Conservation (phyloP, 352 stramenopile species). For the Globisporangium barbulae region DNA sequence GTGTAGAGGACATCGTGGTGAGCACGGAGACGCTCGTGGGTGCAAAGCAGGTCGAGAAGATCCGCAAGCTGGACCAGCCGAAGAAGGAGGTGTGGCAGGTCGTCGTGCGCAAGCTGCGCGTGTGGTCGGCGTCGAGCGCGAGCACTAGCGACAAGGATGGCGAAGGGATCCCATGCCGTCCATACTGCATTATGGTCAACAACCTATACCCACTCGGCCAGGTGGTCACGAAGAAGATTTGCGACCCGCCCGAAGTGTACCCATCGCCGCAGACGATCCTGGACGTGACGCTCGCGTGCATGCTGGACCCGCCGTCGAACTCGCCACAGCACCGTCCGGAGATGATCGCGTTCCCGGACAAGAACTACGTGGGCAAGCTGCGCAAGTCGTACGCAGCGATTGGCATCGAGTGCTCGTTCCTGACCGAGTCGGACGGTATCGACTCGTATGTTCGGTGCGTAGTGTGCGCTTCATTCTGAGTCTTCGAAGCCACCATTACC, state of each 20-base stretch:
- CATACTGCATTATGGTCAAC: slow-evolving; percentile 86
- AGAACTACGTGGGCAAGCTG: slow-evolving; percentile 67
- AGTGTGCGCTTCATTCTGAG: neutral
- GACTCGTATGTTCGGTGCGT: slow-evolving; percentile 79
- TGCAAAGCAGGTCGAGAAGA: slow-evolving; percentile 59
- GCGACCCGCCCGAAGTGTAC: slow-evolving; percentile 76
- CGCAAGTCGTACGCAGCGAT: slow-evolving; percentile 72
- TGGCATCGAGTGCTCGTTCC: slow-evolving; percentile 81
- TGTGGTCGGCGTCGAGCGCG: slow-evolving; percentile 77
- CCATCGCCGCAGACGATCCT: slow-evolving; percentile 66
- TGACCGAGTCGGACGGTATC: slow-evolving; percentile 85
- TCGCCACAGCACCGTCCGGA: slow-evolving; percentile 80
- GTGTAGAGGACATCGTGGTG: slow-evolving; percentile 69
- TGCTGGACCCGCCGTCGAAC: slow-evolving; percentile 68
- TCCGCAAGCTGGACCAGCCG: slow-evolving; percentile 69
- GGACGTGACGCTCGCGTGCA: slow-evolving; percentile 67
- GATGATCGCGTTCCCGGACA: slow-evolving; percentile 85
- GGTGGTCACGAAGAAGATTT: slow-evolving; percentile 86
- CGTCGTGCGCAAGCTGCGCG: slow-evolving; percentile 81
- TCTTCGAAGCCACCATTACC: neutral
- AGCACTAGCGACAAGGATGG: slow-evolving; percentile 35
- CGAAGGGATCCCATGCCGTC: slow-evolving; percentile 67
- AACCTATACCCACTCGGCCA: slow-evolving; percentile 84
- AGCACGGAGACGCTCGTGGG: slow-evolving; percentile 70
- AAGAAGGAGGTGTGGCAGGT: slow-evolving; percentile 87